A percentile compares a stretch with the other conserved stretches of the same genome.
Conservation (phyloP, 2,329 filamentous ascomycete genomes). For the Leptographium lundbergii region DNA sequence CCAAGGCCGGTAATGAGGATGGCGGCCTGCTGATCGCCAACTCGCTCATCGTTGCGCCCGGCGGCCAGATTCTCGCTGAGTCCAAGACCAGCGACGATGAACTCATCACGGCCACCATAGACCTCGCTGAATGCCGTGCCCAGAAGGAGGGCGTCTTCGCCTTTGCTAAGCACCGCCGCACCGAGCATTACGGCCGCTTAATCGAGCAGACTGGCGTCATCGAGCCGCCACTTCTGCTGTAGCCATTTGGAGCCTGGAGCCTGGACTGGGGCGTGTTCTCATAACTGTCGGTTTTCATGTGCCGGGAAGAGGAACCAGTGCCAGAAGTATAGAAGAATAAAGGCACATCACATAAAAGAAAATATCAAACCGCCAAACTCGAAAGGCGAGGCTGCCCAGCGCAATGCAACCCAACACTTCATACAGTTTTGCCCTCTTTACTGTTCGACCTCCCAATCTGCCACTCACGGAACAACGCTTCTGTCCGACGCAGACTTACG, state of each 20-base stretch:
- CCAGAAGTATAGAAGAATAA: too few species aligned
- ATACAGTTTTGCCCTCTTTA: background rate
- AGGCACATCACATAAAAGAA: too few species aligned
- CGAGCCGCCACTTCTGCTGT: slow-evolving; percentile 11
- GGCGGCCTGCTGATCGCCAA: slow-evolving; percentile 32
- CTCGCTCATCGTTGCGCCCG: slow-evolving; percentile 30
- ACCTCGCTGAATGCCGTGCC: slow-evolving; percentile 31
- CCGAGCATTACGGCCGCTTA: slow-evolving; percentile 27
- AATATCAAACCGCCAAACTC: too few species aligned
- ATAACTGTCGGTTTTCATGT: too few species aligned
- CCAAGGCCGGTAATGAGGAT: slow-evolving; percentile 32
- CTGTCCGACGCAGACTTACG: background rate
- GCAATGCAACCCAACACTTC: background rate
- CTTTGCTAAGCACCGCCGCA: slow-evolving; percentile 27
- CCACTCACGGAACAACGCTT: slow-evolving; percentile 3
- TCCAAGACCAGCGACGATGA: slow-evolving; percentile 33
- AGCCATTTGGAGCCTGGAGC: background rate
- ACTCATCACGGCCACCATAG: slow-evolving; percentile 34
- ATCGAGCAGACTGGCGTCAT: slow-evolving; percentile 23
- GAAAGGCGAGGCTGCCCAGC: too few species aligned
- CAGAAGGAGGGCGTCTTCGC: slow-evolving; percentile 35
- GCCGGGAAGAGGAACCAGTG: too few species aligned
- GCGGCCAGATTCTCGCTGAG: slow-evolving; percentile 35
- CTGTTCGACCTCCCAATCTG: background rate
- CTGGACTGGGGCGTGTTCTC: background rate